Conservation (phyloP, 129 eudicot genomes). For the Helianthus tuberosus region DNA sequence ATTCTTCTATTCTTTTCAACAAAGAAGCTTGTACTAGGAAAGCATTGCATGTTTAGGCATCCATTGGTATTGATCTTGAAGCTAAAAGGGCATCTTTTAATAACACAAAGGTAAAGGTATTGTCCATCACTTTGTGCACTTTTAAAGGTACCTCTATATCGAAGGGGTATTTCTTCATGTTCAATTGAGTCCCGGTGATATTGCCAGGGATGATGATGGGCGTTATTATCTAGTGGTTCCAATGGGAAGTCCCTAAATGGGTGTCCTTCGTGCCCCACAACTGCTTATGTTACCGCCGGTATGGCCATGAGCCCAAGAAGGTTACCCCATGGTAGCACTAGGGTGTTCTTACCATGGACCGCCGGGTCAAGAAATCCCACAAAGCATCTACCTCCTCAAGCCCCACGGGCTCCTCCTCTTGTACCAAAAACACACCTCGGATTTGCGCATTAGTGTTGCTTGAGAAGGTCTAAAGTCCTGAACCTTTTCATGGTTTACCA, state of each 20-base stretch:
- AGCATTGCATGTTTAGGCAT: too few species aligned
- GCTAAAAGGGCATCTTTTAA: too few species aligned
- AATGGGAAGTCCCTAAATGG: conserved; percentile 54
- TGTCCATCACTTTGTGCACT: too few species aligned
- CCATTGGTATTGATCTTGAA: too few species aligned
- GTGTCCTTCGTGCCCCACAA: conserved; percentile 61
- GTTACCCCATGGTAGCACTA: conserved; percentile 79
- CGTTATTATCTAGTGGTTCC: too few species aligned
- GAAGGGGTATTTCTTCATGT: too few species aligned
- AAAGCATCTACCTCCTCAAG: conserved; percentile 93
- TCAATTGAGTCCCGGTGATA: too few species aligned
- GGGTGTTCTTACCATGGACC: conserved; percentile 95
- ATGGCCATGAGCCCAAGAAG: conserved; percentile 64
- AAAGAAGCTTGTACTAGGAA: too few species aligned
- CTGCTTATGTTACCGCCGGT: conserved; percentile 77
- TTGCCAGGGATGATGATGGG: too few species aligned
- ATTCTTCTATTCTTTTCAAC: too few species aligned
- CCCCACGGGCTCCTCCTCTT: conserved; percentile 79
- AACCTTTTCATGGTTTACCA: conserved; percentile 2
- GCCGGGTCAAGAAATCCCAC: conserved; percentile 65
- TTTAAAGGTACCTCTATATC: too few species aligned
- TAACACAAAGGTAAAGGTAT: too few species aligned
- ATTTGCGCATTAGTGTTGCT: conserved; percentile 53
- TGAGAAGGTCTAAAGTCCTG: conserved; percentile 12
- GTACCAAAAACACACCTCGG: conserved; percentile 59